Conservation (phyloP, 2,329 filamentous ascomycete genomes). For the Aspergillus sp. region DNA sequence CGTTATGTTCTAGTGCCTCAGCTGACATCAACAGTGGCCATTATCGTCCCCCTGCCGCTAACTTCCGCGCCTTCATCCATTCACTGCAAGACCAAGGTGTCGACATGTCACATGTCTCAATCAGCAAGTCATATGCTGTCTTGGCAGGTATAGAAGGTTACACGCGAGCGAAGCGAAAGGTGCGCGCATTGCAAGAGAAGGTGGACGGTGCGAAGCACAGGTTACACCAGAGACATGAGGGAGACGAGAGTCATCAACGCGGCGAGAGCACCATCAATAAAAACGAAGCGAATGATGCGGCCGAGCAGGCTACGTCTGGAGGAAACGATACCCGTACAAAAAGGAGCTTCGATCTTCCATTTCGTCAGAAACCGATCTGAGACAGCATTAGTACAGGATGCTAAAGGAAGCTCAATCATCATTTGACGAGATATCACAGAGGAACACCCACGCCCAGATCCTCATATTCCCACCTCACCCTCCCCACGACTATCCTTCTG, state of each 20-base stretch:
- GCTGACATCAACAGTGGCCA: conserved; percentile 65
- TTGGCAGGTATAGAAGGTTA: conserved; percentile 82
- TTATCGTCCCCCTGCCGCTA: conserved; percentile 79
- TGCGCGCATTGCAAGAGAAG: conserved; percentile 25
- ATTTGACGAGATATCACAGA: too few species aligned
- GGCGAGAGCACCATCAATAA: conserved; percentile 1
- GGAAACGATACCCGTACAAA: not conserved
- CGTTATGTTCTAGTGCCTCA: not conserved
- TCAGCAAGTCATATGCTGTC: conserved; percentile 79
- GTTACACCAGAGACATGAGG: not conserved
- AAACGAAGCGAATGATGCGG: not conserved
- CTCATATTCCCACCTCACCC: not conserved
- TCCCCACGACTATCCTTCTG: not conserved
- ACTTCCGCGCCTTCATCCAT: conserved; percentile 79
- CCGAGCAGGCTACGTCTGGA: too few species aligned
- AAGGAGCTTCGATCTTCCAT: not conserved
- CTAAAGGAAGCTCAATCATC: too few species aligned
- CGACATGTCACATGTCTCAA: conserved; percentile 76
- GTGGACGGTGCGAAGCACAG: conserved; percentile 14
- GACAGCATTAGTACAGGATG: too few species aligned
- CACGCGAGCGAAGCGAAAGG: conserved; percentile 58
- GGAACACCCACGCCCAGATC: not conserved
- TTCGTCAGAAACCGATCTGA: not conserved
- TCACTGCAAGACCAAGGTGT: conserved; percentile 71
- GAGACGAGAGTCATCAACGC: not conserved